Base-by-base conservation (phyloP, 2,329 filamentous ascomycete species). In the Paraconiothyrium brasiliense region DNA sequence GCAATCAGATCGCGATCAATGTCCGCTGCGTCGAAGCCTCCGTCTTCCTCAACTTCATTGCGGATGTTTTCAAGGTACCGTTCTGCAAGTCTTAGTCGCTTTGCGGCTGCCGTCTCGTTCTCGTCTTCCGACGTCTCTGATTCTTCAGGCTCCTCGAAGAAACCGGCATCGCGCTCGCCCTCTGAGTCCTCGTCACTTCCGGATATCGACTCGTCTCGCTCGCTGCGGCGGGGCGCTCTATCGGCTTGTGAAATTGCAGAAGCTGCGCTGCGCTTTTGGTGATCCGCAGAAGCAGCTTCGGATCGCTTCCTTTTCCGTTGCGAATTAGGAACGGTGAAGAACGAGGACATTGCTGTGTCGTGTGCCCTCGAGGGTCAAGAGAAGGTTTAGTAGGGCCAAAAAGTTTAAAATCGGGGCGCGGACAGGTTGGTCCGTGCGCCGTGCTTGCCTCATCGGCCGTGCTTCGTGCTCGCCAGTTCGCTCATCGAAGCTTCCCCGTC, bases 1-100 rank as follows among this genome's bases (percentile, higher is more conserved):
- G 94, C 93, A 71, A 99, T 94, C 70, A 97, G 82, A 75, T 99
- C 95, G 61, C 91, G 86, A 80, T 98, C 95, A 61, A 99, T 92
- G 57, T 98, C 92, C 70, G 90, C 93, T 8, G 95, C 95, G 80
- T 99, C 93, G 74, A 98, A 99, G 43, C 93, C 95, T 57, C 86
- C 86, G 66, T 93, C 91, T 70, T 96, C 90, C 60, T 84, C 78
- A 30, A 84, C 80, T 69, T 97, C 91, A 72, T 91, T 87, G 72
- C 91, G 89, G 64, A 97, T 89, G 76, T 97, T 97, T 58, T 97
- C 91, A 58, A 99, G 86, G 78, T 99, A 98, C 72, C 92, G 89
- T 81, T 98, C 93, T 34, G 95, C 95, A 32, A 99, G 86, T 67
- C 92, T 89, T 72, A 97, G 81, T 70, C 95, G 87, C 78, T 92